phyloP scores from a whole-genome alignment of 108 stramenopile genomes.

The Schizochytrium sp. region DNA sequence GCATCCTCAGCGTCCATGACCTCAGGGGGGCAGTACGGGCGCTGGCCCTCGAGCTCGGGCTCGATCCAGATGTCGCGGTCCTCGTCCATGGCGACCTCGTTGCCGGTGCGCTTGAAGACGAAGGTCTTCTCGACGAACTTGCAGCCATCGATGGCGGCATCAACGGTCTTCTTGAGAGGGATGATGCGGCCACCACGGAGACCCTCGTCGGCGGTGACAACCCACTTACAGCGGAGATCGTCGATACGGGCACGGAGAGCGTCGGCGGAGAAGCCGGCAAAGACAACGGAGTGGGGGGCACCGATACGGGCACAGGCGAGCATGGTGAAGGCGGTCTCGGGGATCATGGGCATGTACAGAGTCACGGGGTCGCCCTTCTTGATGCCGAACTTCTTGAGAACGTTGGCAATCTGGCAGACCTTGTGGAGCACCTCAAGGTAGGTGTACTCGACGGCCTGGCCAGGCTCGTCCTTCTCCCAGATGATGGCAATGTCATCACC shows the following conservation, averaged over 20 bases:
- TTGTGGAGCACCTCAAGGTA: slow-evolving; percentile 81
- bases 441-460: slow-evolving; percentile 79
- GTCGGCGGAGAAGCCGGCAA: slow-evolving; percentile 95
- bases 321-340: slow-evolving; percentile 95
- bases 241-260: slow-evolving; percentile 89
- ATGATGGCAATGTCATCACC: slow-evolving; percentile 84
- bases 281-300: slow-evolving; percentile 95
- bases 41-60: slow-evolving; percentile 74
- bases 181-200: slow-evolving; percentile 80
- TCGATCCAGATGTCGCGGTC: slow-evolving; percentile 66
- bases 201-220: slow-evolving; percentile 69
- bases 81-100: slow-evolving; percentile 89
- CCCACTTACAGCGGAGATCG: slow-evolving; percentile 84
- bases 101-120: slow-evolving; percentile 85
- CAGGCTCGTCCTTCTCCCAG: slow-evolving; percentile 90
- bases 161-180: slow-evolving; percentile 88
- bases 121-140: slow-evolving; percentile 84
- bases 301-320: slow-evolving; percentile 97
- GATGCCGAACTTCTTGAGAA: slow-evolving; percentile 74
- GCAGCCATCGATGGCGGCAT: slow-evolving; percentile 82
- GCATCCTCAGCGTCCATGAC: slow-evolving; percentile 94
- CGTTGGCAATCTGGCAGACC: slow-evolving; percentile 90
- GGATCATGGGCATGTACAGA: slow-evolving; percentile 98
- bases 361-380: slow-evolving; percentile 73
- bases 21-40: slow-evolving; percentile 95